Percentiles rank a stretch among this genome's conserved stretches.
These are phyloP conservation scores for Wallacemonas sp. DNA, from an alignment of 208 protist genomes.

Conservation along the genomic window DNA sequence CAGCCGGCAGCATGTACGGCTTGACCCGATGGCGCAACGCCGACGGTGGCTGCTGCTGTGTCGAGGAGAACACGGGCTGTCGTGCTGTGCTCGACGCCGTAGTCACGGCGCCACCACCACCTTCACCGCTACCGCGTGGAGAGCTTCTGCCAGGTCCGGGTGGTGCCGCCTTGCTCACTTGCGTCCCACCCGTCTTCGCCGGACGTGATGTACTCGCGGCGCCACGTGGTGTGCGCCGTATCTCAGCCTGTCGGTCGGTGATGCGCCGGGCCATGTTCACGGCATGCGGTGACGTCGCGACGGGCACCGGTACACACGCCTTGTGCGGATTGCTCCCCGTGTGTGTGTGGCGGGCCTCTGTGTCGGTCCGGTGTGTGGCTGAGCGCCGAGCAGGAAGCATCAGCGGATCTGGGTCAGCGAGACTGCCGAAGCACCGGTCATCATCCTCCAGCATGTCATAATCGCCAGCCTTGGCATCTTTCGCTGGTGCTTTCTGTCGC, in stretches of 20 bases:
- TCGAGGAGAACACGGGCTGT: conserved; percentile 2
- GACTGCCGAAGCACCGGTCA: not conserved
- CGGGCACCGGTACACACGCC: not conserved
- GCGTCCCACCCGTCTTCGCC: not conserved
- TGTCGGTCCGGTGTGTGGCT: not conserved
- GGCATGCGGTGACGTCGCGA: not conserved
- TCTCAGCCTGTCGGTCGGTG: conserved; percentile 1
- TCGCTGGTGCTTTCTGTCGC: not conserved
- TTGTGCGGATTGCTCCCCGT: too few species aligned
- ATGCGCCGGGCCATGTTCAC: not conserved
- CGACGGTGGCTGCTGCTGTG: conserved; percentile 2
- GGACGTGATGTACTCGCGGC: not conserved
- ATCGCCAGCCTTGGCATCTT: not conserved
- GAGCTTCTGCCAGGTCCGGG: too few species aligned
- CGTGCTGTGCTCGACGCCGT: not conserved
- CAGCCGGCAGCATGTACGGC: not conserved
- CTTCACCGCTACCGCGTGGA: too few species aligned
- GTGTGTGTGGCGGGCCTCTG: not conserved
- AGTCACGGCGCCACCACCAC: too few species aligned
- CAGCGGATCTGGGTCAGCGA: not conserved
- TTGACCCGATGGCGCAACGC: not conserved
- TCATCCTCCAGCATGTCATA: not conserved
- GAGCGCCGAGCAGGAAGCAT: not conserved
- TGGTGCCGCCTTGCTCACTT: too few species aligned
- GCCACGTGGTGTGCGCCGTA: not conserved